Evolutionary conservation across 371 early-diverging fungal species (phyloP), one percentile per base, ranked within the genome.

Genomic region (Syncephalis plumigaleata): DNA sequence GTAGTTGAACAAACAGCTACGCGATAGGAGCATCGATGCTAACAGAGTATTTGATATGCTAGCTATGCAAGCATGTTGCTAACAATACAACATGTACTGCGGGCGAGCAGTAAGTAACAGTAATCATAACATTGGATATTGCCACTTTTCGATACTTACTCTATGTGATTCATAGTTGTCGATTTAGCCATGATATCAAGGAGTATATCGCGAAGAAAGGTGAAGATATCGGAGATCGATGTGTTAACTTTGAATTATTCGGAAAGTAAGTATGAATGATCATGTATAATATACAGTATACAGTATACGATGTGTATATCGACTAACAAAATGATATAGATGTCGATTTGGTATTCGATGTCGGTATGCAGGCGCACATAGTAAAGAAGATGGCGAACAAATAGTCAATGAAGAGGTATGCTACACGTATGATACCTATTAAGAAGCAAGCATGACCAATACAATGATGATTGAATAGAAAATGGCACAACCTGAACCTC

Each of bases 341-440:
- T 79, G 77, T 49, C 63, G 58, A 3, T 66, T 65, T 52, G 85
- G 91, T 3, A 61, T 84, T 44, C 77, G 75, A 44, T 93, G 95
- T 64, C 67, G 93, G 13, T 91, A 55, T 53, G 63, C 84, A 20
- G 57, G 56, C 1, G 77, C 75, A 2, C 93, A 94, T 59, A 55
- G 79, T 18, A 66, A 64, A 31, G 67, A 73, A 21, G 67, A 63
- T 4, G 67, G 64, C 9, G 54, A 70, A 38, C 46, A 73, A 13
- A 55, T 66, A 1, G 64, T n/a, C 27, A 25, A 72, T 47, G 70
- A 80, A 46, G 70, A 68, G 46, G 62, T 68, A 55, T 15, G 40
- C 44, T 23, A 46, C 5, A 31, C 11, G 4, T 11, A 7, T 7
- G 31, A 31, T 7, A 31, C 4, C 11, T 31, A n/a, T n/a, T n/a